Conservation (phyloP, 2,329 filamentous ascomycete genomes). For the Leptodontidium sp. region DNA sequence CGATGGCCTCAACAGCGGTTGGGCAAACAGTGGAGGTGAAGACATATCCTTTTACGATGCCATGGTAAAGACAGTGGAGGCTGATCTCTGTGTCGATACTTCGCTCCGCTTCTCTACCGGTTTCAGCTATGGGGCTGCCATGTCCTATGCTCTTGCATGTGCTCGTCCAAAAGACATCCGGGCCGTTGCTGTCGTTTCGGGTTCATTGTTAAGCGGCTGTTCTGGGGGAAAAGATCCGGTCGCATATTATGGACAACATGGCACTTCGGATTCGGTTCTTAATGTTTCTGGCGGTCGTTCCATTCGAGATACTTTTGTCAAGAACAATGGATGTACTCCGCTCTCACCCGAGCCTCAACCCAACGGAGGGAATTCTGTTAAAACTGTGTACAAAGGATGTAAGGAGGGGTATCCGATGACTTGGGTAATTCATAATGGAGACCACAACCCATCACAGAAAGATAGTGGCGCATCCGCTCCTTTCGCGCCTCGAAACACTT, state of each 20-base stretch:
- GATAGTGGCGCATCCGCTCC: slow-evolving; percentile 31
- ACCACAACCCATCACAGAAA: slow-evolving; percentile 42
- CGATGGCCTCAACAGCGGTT: slow-evolving; percentile 47
- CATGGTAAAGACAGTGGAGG: slow-evolving; percentile 45
- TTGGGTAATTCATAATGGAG: slow-evolving; percentile 48
- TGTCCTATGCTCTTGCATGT: slow-evolving; percentile 49
- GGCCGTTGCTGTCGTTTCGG: slow-evolving; percentile 47
- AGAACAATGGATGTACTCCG: slow-evolving; percentile 49
- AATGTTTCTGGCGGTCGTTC: slow-evolving; percentile 45
- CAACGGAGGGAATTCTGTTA: slow-evolving; percentile 33
- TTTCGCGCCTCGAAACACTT: slow-evolving; percentile 43
- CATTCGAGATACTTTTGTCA: slow-evolving; percentile 50
- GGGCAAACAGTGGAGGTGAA: slow-evolving; percentile 48
- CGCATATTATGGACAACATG: slow-evolving; percentile 49
- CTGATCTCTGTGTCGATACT: slow-evolving; percentile 47
- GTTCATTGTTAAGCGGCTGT: slow-evolving; percentile 44
- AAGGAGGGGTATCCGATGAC: slow-evolving; percentile 46
- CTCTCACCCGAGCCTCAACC: slow-evolving; percentile 34
- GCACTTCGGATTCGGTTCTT: slow-evolving; percentile 49
- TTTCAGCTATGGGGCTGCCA: slow-evolving; percentile 49
- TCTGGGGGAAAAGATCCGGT: slow-evolving; percentile 46
- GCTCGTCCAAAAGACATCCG: slow-evolving; percentile 46
- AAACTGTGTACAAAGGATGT: slow-evolving; percentile 44
- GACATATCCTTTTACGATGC: slow-evolving; percentile 48
- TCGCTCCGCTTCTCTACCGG: slow-evolving; percentile 47